Conservation (phyloP, 257 asterid species). For the Verbascum thapsus region DNA sequence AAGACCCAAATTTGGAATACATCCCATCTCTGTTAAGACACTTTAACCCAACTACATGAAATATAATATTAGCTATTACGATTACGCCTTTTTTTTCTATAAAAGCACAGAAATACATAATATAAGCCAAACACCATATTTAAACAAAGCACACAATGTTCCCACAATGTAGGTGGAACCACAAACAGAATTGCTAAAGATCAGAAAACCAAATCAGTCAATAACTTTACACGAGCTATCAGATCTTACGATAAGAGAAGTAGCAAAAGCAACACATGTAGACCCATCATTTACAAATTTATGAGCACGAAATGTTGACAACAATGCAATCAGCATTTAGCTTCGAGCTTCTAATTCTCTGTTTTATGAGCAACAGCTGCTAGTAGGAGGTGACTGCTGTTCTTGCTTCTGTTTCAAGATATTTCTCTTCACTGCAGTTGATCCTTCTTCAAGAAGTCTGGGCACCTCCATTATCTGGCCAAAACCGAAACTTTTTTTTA, state of each 20-base stretch:
- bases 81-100: too few relatives aligned
- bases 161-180: too few relatives aligned
- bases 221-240: conserved; percentile 41
- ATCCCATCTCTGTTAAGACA: too few relatives aligned
- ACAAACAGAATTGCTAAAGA: too few relatives aligned
- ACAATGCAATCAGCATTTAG: neutral
- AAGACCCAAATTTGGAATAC: too few relatives aligned
- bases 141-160: too few relatives aligned
- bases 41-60: too few relatives aligned
- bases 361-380: conserved; percentile 74
- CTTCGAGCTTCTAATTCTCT: conserved; percentile 6
- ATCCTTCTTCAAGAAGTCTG: conserved; percentile 83
- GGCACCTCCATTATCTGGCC: conserved; percentile 98
- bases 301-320: neutral
- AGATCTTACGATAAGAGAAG: conserved; percentile 24
- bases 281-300: conserved; percentile 33
- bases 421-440: conserved; percentile 66
- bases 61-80: too few relatives aligned
- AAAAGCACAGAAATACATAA: too few relatives aligned
- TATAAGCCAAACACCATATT: too few relatives aligned
- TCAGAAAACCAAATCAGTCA: conserved; percentile 24
- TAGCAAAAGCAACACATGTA: conserved; percentile 28
- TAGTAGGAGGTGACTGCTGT: conserved; percentile 44
- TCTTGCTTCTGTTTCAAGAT: conserved; percentile 82
- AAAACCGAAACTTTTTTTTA: neutral